Evolutionary conservation across 106 monocot genomes (phyloP).

Genomic region (Dendrobium nobile): DNA sequence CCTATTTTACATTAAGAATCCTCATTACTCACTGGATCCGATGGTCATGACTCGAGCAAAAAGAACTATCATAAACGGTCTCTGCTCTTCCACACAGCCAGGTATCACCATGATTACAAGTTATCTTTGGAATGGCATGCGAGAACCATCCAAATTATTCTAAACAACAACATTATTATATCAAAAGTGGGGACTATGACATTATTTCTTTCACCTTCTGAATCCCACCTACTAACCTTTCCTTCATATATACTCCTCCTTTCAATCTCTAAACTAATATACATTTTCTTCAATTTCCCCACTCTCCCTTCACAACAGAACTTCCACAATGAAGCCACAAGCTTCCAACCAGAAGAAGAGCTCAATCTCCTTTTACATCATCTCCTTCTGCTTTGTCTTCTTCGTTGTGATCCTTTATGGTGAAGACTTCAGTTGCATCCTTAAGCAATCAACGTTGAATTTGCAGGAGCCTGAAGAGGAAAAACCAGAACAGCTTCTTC

Average conservation of each 20-base stretch:
- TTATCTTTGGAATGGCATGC: constrained; percentile 3
- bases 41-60: not conserved
- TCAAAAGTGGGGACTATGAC: not conserved
- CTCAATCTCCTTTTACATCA: constrained; percentile 26
- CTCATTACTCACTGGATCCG: too few species aligned
- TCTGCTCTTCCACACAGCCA: not conserved
- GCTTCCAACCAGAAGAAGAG: constrained; percentile 16
- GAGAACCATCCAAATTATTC: constrained; percentile 3
- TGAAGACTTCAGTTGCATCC: constrained; percentile 38
- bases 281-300: not conserved
- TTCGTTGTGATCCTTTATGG: constrained; percentile 39
- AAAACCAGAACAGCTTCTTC: not conserved
- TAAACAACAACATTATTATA: constrained; percentile 1
- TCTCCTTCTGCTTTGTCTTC: constrained; percentile 35
- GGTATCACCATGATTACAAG: not conserved
- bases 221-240: constrained; percentile 6
- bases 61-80: not conserved
- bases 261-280: not conserved
- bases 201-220: constrained; percentile 2
- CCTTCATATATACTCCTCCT: constrained; percentile 4
- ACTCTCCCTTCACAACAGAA: not conserved
- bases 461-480: constrained; percentile 2
- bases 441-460: constrained; percentile 9
- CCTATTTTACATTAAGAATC: too few species aligned
- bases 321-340: not conserved